A percentile compares a stretch with the other conserved stretches of the same genome.
Conservation (phyloP, 129 eudicot species). For the Ambrosia artemisiifolia region DNA sequence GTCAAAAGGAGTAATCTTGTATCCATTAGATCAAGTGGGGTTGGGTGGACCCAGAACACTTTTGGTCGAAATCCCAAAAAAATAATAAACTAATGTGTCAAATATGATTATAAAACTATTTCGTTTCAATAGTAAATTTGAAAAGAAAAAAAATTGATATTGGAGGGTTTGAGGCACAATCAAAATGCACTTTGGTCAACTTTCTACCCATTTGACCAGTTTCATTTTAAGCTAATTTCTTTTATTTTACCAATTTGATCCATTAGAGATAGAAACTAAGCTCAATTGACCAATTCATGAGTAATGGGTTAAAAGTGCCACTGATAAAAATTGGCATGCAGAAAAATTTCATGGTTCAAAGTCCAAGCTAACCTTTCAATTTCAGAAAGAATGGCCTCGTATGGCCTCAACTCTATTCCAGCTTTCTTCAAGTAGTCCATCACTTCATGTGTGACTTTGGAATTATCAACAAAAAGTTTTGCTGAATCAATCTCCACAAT, state of each 20-base stretch:
- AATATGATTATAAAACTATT: neutral
- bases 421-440: conserved; percentile 71
- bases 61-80: too few relatives aligned
- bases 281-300: too few relatives aligned
- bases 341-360: neutral
- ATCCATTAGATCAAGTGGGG: too few relatives aligned
- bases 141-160: too few relatives aligned
- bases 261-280: too few relatives aligned
- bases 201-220: neutral
- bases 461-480: conserved; percentile 64
- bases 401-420: conserved; percentile 70
- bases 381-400: conserved; percentile 78
- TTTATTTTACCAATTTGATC: neutral
- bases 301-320: neutral
- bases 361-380: conserved; percentile 59
- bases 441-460: conserved; percentile 75
- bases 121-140: neutral
- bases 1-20: too few relatives aligned
- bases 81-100: neutral
- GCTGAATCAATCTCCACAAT: conserved; percentile 72
- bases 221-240: neutral
- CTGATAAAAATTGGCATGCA: neutral
- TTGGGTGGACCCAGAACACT: too few relatives aligned
- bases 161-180: too few relatives aligned
- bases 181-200: neutral